Percentiles rank a stretch among this genome's conserved stretches.
Evolutionary conservation across 495 filamentous ascomycete species (phyloP).

Genomic region (Venustampulla echinocandica): DNA sequence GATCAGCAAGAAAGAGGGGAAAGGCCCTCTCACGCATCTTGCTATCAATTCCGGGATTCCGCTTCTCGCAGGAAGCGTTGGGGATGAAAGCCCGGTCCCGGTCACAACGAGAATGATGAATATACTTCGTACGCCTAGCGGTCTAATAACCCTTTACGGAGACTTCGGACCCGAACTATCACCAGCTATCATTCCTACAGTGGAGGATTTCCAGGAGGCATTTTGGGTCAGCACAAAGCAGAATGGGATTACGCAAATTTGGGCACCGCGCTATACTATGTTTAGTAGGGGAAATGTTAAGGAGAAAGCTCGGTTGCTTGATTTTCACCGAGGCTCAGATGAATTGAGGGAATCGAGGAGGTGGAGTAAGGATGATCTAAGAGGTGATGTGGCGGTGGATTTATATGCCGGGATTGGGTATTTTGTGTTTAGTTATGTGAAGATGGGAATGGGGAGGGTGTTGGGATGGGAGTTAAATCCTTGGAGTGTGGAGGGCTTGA

Average conservation of each 20-base stretch:
- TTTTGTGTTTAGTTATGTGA: slow-evolving; percentile 73
- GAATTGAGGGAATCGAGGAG: neutral
- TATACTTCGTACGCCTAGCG: slow-evolving; percentile 55
- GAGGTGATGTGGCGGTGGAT: slow-evolving; percentile 50
- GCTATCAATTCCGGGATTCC: slow-evolving; percentile 70
- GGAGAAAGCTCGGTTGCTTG: slow-evolving; percentile 73
- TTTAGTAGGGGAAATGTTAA: slow-evolving; percentile 80
- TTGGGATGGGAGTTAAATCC: slow-evolving; percentile 84
- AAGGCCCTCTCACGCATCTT: slow-evolving; percentile 49
- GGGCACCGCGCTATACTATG: slow-evolving; percentile 86
- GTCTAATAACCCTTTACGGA: slow-evolving; percentile 54
- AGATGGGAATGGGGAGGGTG: slow-evolving; percentile 58
- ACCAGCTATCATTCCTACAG: slow-evolving; percentile 10
- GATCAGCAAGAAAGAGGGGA: slow-evolving; percentile 35
- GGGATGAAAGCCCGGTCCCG: no score
- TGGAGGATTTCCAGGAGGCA: slow-evolving; percentile 46
- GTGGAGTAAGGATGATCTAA: neutral
- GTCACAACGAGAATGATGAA: slow-evolving; percentile 44
- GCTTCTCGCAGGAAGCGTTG: slow-evolving; percentile 22
- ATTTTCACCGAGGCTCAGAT: slow-evolving; percentile 29
- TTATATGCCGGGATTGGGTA: slow-evolving; percentile 91
- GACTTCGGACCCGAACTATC: slow-evolving; percentile 48
- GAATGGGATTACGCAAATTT: slow-evolving; percentile 73
- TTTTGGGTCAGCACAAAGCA: slow-evolving; percentile 73
- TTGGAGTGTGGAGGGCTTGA: slow-evolving; percentile 78